Percentiles rank a stretch among this genome's conserved stretches.
phyloP scores from a whole-genome alignment of 1,139 yeast species.

The Pichia sp. region DNA sequence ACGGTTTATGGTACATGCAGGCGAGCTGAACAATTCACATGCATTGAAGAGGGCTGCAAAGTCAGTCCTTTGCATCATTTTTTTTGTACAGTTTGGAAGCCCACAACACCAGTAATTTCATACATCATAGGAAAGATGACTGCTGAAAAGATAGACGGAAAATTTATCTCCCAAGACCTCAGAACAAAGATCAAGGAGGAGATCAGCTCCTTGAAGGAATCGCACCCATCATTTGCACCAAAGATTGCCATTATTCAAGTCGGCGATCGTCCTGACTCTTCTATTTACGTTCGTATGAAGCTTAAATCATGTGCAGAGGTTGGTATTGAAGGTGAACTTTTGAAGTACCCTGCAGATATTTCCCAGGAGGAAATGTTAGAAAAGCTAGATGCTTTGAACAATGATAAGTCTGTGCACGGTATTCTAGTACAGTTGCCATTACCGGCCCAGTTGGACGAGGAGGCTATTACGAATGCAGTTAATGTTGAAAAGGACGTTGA shows the following conservation, averaged over 20 bases:
- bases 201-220: constrained; percentile 40
- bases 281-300: constrained; percentile 71
- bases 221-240: constrained; percentile 52
- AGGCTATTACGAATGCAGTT: constrained; percentile 60
- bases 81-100: too few species aligned
- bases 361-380: constrained; percentile 49
- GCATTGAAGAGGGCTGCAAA: too few species aligned
- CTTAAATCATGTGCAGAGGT: constrained; percentile 66
- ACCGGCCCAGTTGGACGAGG: constrained; percentile 65
- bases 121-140: constrained; percentile 12
- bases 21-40: too few species aligned
- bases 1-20: too few species aligned
- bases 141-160: constrained; percentile 28
- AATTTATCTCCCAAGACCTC: constrained; percentile 25
- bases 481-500: constrained; percentile 68
- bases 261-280: constrained; percentile 70
- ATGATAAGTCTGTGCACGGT: constrained; percentile 62
- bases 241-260: constrained; percentile 65
- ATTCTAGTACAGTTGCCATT: constrained; percentile 67
- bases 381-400: constrained; percentile 50
- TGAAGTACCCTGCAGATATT: constrained; percentile 51
- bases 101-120: too few species aligned
- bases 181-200: constrained; percentile 32
- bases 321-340: constrained; percentile 51
- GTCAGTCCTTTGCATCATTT: too few species aligned